Percentiles rank a stretch among this genome's conserved stretches.
These are phyloP conservation scores for Calonectria ilicicola DNA, from an alignment of 2,329 filamentous ascomycete species.

Conservation along the genomic window DNA sequence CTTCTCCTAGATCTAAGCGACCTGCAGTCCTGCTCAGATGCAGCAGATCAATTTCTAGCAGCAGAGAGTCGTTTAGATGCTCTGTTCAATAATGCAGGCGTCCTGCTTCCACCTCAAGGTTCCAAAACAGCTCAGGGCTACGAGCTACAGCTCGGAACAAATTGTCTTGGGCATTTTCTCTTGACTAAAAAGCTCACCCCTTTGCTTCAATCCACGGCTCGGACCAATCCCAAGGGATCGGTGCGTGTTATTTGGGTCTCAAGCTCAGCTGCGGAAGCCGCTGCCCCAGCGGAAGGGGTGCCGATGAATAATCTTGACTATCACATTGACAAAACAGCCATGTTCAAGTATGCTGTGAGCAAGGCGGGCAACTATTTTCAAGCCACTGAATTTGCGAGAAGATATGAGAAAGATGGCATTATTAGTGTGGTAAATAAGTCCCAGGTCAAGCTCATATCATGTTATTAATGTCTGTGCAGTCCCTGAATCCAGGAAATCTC, in stretches of 20 bases:
- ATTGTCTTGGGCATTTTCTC: conserved; percentile 53
- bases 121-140: conserved; percentile 52
- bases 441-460: no score
- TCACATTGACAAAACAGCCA: background rate
- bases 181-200: conserved; percentile 47
- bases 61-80: background rate
- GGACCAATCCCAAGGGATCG: conserved; percentile 39
- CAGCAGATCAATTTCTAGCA: background rate
- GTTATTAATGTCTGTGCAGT: background rate
- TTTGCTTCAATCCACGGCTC: conserved; percentile 44
- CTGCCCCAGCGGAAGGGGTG: background rate
- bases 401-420: background rate
- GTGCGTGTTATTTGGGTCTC: conserved; percentile 46
- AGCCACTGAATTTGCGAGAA: background rate
- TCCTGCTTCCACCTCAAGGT: conserved; percentile 53
- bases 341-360: conserved; percentile 28
- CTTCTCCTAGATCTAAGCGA: background rate
- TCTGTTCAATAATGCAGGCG: conserved; percentile 55
- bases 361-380: conserved; percentile 34
- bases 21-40: background rate
- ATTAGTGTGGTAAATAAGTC: conserved; percentile 10
- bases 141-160: conserved; percentile 55
- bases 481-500: conserved; percentile 27
- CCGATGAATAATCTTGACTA: conserved; percentile 30
- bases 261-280: conserved; percentile 10